Base-by-base conservation (phyloP, 108 stramenopile genomes). In the Pseudonitzschia delicatissima region DNA sequence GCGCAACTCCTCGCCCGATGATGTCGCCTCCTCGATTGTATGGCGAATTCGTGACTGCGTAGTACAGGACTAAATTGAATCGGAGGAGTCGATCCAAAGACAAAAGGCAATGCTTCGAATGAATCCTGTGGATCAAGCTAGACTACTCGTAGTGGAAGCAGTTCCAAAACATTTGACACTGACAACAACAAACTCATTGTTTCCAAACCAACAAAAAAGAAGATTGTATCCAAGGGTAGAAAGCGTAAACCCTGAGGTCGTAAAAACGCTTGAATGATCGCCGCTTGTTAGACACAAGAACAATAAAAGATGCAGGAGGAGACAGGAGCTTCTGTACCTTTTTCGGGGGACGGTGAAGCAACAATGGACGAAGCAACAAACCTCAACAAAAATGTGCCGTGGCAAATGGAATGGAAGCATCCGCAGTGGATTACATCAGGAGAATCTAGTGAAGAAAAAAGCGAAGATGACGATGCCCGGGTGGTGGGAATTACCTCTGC, bases 401-500 rank as follows among this genome's bases (percentile, higher is more conserved):
- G 60, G 60, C 60, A 61, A 61, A 5, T 61, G 39, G 60, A 61
- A 26, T 61, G 60, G 60, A 61, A 61, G 20, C 36, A 42, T 9
- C 60, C 60, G 15, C 36, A 36, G n/a, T 61, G 40, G 60, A 42
- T 42, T 26, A 31, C 53, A 5, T 55, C 53, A 0, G 23, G 25
- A 23, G 13, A 13, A 2, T n/a, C 4, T 17, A 37, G 20, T 33
- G 5, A 13, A 15, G 15, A 0, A 13, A 25, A 0, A 4, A 25
- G 40, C 13, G 4, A 36, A 8, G 5, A 61, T 36, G 5, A 40
- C n/a, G 5, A 33, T 5, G 5, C 18, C 32, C 3, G 2, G 3
- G 34, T 61, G 5, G 60, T 61, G 15, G 60, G 60, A 25, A 5
- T 61, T 2, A 61, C 60, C 36, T 39, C 60, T 35, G 60, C 60